Percentiles rank a stretch among this genome's conserved stretches.
Conservation (phyloP, 768 basidiomycete genomes). For the Clavulina sp. region DNA sequence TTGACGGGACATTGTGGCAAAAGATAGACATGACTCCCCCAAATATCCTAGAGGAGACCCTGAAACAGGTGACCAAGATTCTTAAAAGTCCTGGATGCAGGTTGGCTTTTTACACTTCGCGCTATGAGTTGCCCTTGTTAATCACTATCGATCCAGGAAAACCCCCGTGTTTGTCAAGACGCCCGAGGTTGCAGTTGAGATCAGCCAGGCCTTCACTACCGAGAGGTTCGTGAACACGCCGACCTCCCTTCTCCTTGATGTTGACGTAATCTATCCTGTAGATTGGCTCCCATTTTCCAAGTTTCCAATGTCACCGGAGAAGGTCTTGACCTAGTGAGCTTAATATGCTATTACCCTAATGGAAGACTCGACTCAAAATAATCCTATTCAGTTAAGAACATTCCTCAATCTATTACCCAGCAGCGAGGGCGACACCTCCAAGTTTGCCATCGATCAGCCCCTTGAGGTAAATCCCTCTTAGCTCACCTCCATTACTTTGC, state of each 20-base stretch:
- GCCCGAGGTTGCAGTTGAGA: conserved; percentile 60
- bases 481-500: not conserved
- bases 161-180: conserved; percentile 73
- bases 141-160: conserved; percentile 31
- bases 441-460: conserved; percentile 63
- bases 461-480: conserved; percentile 36
- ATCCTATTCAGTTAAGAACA: conserved; percentile 51
- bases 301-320: conserved; percentile 92
- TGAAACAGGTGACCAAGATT: conserved; percentile 85
- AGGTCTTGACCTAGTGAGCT: conserved; percentile 62
- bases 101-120: conserved; percentile 22
- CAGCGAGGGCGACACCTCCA: conserved; percentile 65
- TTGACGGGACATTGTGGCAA: not conserved
- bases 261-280: not conserved
- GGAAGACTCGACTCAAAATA: not conserved
- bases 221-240: conserved; percentile 34
- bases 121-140: not conserved
- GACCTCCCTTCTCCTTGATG: not conserved
- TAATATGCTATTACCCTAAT: conserved; percentile 24
- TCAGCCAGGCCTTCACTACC: conserved; percentile 53
- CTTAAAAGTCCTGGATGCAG: conserved; percentile 84
- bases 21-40: conserved; percentile 98
- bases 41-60: conserved; percentile 77
- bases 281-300: conserved; percentile 80
- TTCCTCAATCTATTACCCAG: conserved; percentile 85